A percentile compares a stretch with the other conserved stretches of the same genome.
phyloP scores from a whole-genome alignment of 129 eudicot species.

The Oenanthe sinensis region DNA sequence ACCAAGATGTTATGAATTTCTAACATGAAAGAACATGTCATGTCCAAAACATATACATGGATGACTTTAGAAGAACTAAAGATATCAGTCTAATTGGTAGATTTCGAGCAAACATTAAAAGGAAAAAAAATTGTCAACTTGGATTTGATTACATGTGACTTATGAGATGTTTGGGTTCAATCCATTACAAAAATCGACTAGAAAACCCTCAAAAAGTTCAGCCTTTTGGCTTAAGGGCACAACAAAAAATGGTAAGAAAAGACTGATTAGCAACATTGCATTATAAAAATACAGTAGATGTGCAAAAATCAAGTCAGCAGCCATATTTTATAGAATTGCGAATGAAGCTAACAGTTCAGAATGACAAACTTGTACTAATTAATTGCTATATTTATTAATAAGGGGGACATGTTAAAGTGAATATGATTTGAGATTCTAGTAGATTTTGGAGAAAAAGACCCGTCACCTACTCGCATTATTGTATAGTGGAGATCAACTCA shows the following conservation, averaged over 20 bases:
- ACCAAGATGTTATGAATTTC: too few relatives aligned
- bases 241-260: slow-evolving; percentile 1
- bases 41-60: background rate
- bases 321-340: background rate
- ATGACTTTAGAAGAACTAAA: too few relatives aligned
- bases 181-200: slow-evolving; percentile 69
- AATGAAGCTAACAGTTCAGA: background rate
- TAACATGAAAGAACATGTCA: too few relatives aligned
- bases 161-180: slow-evolving; percentile 58
- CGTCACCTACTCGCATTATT: background rate
- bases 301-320: background rate
- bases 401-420: background rate
- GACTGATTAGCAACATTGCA: background rate
- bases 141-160: slow-evolving; percentile 57
- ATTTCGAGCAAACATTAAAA: background rate
- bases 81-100: background rate
- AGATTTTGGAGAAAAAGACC: background rate
- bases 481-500: background rate
- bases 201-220: slow-evolving; percentile 81
- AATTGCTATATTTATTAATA: background rate
- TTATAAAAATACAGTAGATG: background rate
- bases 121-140: too few relatives aligned
- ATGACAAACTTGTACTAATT: background rate
- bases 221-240: slow-evolving; percentile 60
- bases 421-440: background rate